These are phyloP conservation scores for Suhomyces prunicola DNA, from an alignment of 805 yeast genomes.

Conservation along the genomic window DNA sequence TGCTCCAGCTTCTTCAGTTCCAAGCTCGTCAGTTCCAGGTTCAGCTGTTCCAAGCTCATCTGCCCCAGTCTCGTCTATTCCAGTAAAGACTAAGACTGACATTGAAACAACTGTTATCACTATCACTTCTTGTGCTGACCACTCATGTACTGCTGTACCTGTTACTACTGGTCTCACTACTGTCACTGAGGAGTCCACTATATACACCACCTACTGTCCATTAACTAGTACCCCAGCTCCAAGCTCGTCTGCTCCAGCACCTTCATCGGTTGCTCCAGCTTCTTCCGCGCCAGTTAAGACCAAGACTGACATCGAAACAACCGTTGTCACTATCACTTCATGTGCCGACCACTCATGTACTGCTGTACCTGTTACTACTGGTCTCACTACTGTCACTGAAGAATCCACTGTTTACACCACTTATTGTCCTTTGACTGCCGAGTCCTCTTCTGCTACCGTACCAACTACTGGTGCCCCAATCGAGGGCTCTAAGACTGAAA, in stretches of 20 bases:
- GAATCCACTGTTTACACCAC: conserved; percentile 29
- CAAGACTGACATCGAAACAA: conserved; percentile 16
- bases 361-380: conserved; percentile 23
- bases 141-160: conserved; percentile 20
- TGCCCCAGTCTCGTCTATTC: neutral
- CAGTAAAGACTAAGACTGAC: conserved; percentile 1
- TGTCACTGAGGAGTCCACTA: conserved; percentile 27
- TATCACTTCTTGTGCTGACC: conserved; percentile 32
- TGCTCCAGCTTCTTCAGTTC: neutral
- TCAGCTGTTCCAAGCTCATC: neutral
- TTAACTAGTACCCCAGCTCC: conserved; percentile 8
- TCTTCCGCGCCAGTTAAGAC: neutral
- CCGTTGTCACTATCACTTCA: conserved; percentile 32
- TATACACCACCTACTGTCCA: conserved; percentile 35
- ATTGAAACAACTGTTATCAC: conserved; percentile 28
- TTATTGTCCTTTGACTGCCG: conserved; percentile 26
- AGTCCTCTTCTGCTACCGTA: conserved; percentile 1
- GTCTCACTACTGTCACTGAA: conserved; percentile 34
- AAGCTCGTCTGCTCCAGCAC: conserved; percentile 2
- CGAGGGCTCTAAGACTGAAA: neutral
- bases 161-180: conserved; percentile 36
- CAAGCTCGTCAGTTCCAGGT: conserved; percentile 1
- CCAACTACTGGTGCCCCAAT: conserved; percentile 1
- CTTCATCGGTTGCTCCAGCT: conserved; percentile 3
- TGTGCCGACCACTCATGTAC: conserved; percentile 31